A percentile compares a stretch with the other conserved stretches of the same genome.
phyloP scores from a whole-genome alignment of 2,329 filamentous ascomycete species.

The Dothiorella sarmentorum region DNA sequence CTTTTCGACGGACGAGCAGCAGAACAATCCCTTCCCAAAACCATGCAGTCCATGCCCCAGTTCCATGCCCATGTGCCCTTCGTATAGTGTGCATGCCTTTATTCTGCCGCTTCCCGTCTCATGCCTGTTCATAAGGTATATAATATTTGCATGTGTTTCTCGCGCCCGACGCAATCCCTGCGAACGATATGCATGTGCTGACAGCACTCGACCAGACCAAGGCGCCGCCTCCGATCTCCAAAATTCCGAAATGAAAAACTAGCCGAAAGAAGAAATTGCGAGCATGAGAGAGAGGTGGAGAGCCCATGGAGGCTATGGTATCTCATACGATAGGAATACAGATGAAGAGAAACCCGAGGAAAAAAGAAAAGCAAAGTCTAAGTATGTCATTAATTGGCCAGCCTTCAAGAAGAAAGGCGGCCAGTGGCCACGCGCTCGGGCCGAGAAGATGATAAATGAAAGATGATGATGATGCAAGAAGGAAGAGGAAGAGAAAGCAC shows the following conservation, averaged over 20 bases:
- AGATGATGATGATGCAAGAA: neutral
- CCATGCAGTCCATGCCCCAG: neutral
- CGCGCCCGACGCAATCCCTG: neutral
- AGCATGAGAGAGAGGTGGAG: neutral
- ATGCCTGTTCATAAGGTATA: neutral
- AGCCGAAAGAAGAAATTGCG: neutral
- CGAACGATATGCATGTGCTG: neutral
- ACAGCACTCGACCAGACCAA: neutral
- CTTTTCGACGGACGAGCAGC: neutral
- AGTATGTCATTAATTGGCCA: neutral
- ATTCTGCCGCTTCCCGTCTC: neutral
- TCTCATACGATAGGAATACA: neutral
- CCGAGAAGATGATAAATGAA: conserved; percentile 2
- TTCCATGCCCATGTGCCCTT: neutral
- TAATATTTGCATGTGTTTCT: neutral
- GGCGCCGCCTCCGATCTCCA: neutral
- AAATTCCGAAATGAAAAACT: neutral
- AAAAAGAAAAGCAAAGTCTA: neutral
- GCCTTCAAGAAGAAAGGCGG: neutral
- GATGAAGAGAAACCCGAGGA: neutral
- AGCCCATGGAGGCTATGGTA: neutral
- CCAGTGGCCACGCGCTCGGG: neutral
- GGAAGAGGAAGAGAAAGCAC: neutral
- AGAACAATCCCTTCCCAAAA: neutral
- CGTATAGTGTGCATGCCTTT: neutral